These are phyloP conservation scores for Escallonia rubra DNA, from an alignment of 129 eudicot species.

Conservation along the genomic window DNA sequence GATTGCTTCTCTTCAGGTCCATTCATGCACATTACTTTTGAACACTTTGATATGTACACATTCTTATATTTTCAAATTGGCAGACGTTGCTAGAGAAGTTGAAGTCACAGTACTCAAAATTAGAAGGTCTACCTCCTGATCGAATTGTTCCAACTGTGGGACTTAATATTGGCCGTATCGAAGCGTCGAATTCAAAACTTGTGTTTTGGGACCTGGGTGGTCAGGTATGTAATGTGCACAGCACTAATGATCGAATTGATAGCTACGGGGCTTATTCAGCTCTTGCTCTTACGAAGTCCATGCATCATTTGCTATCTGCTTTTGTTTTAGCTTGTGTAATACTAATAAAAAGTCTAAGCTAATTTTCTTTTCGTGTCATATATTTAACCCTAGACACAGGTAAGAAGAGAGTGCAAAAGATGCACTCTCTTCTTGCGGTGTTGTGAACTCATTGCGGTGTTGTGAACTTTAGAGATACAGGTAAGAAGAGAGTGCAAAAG, in stretches of 20 bases:
- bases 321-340: no score
- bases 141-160: constrained; percentile 98
- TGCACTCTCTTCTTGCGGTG: no score
- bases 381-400: no score
- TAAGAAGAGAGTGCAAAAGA: no score
- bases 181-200: constrained; percentile 79
- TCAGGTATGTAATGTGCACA: constrained; percentile 56
- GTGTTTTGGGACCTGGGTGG: constrained; percentile 99
- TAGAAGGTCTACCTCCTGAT: constrained; percentile 95
- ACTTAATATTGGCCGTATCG: constrained; percentile 94
- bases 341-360: background rate
- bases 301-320: background rate
- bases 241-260: background rate
- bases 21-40: no score
- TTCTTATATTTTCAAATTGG: constrained; percentile 11
- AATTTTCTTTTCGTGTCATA: no score
- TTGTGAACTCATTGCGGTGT: no score
- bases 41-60: constrained; percentile 6
- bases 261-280: background rate
- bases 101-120: constrained; percentile 77
- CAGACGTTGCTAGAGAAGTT: constrained; percentile 90
- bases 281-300: background rate
- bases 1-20: no score
- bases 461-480: no score
- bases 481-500: no score